phyloP scores from a whole-genome alignment of 768 basidiomycete genomes.

The Boletus rex-veris region DNA sequence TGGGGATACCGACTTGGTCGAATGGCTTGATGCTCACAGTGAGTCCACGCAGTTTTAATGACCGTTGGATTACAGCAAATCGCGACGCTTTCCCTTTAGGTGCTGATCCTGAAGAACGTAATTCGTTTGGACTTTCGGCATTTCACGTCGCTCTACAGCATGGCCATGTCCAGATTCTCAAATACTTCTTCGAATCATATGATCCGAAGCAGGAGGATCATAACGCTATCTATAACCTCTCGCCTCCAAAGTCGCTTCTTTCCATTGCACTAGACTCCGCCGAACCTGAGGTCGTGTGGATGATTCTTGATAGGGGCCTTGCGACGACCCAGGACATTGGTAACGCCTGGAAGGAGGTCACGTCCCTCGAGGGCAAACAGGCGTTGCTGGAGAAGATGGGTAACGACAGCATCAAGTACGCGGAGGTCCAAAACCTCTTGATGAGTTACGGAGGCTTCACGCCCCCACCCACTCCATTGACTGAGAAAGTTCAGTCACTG shows the following conservation, averaged over 20 bases:
- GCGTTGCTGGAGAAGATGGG: constrained; percentile 22
- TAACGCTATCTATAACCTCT: constrained; percentile 43
- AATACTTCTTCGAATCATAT: constrained; percentile 60
- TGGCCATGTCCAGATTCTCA: constrained; percentile 51
- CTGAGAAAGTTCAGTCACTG: constrained; percentile 14
- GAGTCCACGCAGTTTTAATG: constrained; percentile 31
- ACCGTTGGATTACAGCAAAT: constrained; percentile 17
- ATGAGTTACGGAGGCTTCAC: constrained; percentile 49
- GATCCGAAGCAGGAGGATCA: constrained; percentile 53
- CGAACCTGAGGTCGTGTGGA: constrained; percentile 63
- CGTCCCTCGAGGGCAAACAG: constrained; percentile 34
- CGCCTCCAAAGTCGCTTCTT: constrained; percentile 44
- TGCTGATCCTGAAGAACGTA: constrained; percentile 69
- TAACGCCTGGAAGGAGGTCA: constrained; percentile 49
- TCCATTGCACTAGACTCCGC: constrained; percentile 55
- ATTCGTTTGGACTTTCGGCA: constrained; percentile 54
- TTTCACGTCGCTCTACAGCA: constrained; percentile 61
- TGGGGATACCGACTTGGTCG: constrained; percentile 54
- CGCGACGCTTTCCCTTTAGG: constrained; percentile 39
- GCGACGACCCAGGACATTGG: constrained; percentile 47
- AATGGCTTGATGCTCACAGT: constrained; percentile 76
- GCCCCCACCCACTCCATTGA: constrained; percentile 36
- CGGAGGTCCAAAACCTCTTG: constrained; percentile 53
- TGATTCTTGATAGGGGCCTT: constrained; percentile 58
- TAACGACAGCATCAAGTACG: constrained; percentile 35